Base-by-base conservation (phyloP, 1,284 basidiomycete species). In the Mycena sp. region DNA sequence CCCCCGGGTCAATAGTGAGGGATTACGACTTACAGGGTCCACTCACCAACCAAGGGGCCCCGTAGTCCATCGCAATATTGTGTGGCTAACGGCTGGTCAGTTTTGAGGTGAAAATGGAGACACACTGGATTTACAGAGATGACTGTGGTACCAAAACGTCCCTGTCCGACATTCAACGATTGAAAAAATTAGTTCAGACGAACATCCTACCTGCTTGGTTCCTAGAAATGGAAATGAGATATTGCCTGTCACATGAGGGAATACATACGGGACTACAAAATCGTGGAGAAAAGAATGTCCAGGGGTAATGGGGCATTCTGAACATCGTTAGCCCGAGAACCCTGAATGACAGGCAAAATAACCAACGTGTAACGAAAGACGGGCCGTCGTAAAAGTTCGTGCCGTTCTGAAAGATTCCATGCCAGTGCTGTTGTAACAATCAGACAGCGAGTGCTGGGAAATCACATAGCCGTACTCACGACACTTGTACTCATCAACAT, bases 41-140 rank as follows among this genome's bases (percentile, higher is more conserved):
- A 37, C 43, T 55, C 10, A 46, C 55, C 45, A 9, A 83, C 73
- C 16, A 83, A 53, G 0, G 80, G 70, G 12, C 76, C 76, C 4
- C 76, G 73, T 30, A 80, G 67, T 19, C 79, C 80, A 53, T 85
- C 83, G 43, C 81, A 83, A 35, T 84, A 83, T 67, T 83, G 81
- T 1, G 70, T 75, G n/a, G 61, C 63, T 59, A 26, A 3, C 6
- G 5, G 4, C 1, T 3, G 14, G n/a, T 53, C n/a, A 48, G 28
- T 12, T 3, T 28, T 28, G 10, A 9, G 2, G 28, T 3, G 9
- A 11, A 11, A 12, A 44, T 11, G 19, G 75, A 71, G 46, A 64
- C n/a, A n/a, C n/a, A 72, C 35, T 73, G 69, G 43, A 72, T 61
- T n/a, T 12, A 67, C 65, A 58, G 17, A 65, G 43, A 59, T 71